Evolutionary conservation across 2,329 filamentous ascomycete genomes (phyloP).

Genomic region (Penicillium psychrosexuale): DNA sequence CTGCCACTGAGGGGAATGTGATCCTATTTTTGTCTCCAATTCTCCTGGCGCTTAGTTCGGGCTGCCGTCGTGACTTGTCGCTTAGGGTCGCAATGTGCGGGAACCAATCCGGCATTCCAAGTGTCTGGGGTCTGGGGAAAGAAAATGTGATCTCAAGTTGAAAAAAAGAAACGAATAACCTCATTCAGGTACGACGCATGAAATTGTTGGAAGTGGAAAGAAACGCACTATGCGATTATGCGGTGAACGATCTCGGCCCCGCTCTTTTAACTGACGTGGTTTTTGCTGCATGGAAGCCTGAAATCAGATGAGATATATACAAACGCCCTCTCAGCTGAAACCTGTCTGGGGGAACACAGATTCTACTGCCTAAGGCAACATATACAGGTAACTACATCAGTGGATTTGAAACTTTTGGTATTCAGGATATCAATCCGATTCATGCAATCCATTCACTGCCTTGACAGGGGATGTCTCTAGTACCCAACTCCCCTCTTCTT

Average conservation of each 20-base stretch:
- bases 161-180: constrained; percentile 11
- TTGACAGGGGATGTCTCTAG: constrained; percentile 35
- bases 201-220: not conserved
- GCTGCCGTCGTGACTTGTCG: constrained; percentile 19
- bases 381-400: not conserved
- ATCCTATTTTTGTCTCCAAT: constrained; percentile 22
- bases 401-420: not conserved
- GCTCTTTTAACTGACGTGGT: constrained; percentile 22
- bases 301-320: constrained; percentile 3
- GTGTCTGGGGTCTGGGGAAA: not conserved
- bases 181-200: constrained; percentile 13
- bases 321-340: constrained; percentile 2
- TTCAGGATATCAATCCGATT: constrained; percentile 11
- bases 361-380: not conserved
- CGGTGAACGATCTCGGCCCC: constrained; percentile 17
- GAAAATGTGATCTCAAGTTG: not conserved
- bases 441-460: constrained; percentile 26
- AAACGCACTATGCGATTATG: constrained; percentile 8
- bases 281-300: constrained; percentile 31
- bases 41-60: constrained; percentile 33
- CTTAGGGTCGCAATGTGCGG: constrained; percentile 10
- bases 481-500: constrained; percentile 42
- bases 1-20: constrained; percentile 8
- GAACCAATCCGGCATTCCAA: constrained; percentile 1
- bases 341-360: not conserved